phyloP scores from a whole-genome alignment of 2,329 filamentous ascomycete species.

The Ciborinia camelliae region DNA sequence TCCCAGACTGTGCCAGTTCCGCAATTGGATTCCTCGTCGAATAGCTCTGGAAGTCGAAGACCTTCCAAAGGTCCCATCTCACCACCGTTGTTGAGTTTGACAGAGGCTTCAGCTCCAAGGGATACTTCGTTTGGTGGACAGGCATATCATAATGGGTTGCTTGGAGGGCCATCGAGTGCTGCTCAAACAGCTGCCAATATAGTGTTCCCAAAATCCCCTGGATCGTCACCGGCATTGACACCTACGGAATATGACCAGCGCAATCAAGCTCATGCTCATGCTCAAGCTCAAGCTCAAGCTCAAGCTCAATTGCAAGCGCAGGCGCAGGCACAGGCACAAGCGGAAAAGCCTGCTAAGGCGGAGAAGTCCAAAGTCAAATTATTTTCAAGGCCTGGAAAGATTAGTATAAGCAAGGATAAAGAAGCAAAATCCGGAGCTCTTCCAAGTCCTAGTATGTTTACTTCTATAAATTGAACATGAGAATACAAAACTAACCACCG shows the following conservation, averaged over 20 bases:
- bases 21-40: constrained; percentile 30
- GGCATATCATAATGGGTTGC: constrained; percentile 57
- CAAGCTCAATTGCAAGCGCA: constrained; percentile 1
- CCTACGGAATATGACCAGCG: constrained; percentile 39
- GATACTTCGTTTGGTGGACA: constrained; percentile 51
- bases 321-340: constrained; percentile 30
- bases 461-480: constrained; percentile 62
- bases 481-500: constrained; percentile 39
- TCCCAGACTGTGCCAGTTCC: constrained; percentile 69
- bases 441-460: constrained; percentile 70
- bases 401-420: constrained; percentile 61
- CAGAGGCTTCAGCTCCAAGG: constrained; percentile 60
- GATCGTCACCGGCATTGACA: constrained; percentile 34
- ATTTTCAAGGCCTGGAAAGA: constrained; percentile 74
- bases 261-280: constrained; percentile 8
- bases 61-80: constrained; percentile 49
- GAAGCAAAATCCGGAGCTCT: constrained; percentile 64
- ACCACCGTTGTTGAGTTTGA: constrained; percentile 61
- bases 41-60: constrained; percentile 28
- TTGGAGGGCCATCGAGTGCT: constrained; percentile 59
- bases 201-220: constrained; percentile 58
- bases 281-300: background rate
- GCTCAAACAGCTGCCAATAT: constrained; percentile 71
- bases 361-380: constrained; percentile 80
- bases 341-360: constrained; percentile 58